Evolutionary conservation across 2,329 filamentous ascomycete species (phyloP).

Genomic region (Hypomyces rosellus): DNA sequence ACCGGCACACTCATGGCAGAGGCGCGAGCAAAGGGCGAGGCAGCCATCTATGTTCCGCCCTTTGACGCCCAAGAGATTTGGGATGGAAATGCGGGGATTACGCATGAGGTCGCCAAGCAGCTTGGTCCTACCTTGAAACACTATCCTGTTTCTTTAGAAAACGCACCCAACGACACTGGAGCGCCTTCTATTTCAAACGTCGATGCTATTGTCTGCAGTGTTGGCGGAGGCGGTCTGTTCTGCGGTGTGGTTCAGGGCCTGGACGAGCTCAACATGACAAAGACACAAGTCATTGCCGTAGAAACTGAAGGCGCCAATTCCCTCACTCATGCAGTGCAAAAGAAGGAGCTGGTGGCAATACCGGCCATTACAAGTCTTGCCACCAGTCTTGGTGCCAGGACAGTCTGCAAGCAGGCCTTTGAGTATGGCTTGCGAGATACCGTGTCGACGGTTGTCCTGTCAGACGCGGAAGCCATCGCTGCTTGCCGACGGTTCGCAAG

Average conservation of each 20-base stretch:
- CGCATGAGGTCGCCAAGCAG: constrained; percentile 39
- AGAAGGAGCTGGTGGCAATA: constrained; percentile 52
- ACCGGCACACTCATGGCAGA: constrained; percentile 42
- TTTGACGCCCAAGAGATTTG: constrained; percentile 63
- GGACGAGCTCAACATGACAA: constrained; percentile 15
- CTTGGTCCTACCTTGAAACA: constrained; percentile 21
- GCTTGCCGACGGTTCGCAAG: constrained; percentile 22
- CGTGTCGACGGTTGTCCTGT: constrained; percentile 21
- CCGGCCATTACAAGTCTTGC: constrained; percentile 65
- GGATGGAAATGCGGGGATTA: constrained; percentile 54
- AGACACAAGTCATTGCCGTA: constrained; percentile 54
- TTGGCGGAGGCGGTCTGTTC: constrained; percentile 76
- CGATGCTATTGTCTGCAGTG: constrained; percentile 65
- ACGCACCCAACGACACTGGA: constrained; percentile 62
- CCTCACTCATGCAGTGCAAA: constrained; percentile 50
- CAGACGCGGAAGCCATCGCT: constrained; percentile 22
- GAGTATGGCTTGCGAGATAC: constrained; percentile 22
- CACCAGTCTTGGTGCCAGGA: constrained; percentile 60
- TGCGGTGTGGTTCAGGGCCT: constrained; percentile 66
- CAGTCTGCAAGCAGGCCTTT: constrained; percentile 50
- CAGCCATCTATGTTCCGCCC: constrained; percentile 56
- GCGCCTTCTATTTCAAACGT: constrained; percentile 38
- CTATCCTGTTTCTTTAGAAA: constrained; percentile 35
- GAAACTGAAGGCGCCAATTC: constrained; percentile 69
- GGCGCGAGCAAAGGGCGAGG: constrained; percentile 22